Evolutionary conservation across 1,139 yeast species (phyloP), one percentile per base, ranked within the genome.

Genomic region (Kluyveromyces sp.): DNA sequence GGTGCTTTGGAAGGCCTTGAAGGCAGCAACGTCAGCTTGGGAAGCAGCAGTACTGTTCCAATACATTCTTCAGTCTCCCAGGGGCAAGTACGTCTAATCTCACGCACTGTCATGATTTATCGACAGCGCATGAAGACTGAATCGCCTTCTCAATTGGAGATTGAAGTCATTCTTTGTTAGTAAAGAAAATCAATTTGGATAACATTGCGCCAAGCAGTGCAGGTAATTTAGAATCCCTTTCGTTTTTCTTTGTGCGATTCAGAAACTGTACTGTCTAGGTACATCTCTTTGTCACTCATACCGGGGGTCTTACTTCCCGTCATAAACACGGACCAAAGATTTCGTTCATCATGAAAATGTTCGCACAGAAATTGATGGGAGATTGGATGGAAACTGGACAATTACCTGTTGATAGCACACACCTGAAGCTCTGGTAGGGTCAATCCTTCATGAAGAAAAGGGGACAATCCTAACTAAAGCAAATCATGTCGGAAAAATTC

Each of bases 301-400:
- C 82, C 82, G 86, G 80, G 92, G 94, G 89, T 80, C 88, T 82
- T 82, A 80, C 69, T 71, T 85, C 89, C 79, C 87, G 83, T 84
- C 94, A 78, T 80, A 83, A 84, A 84, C 94, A 84, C 89, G 94
- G 94, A 84, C 94, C 94, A 83, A 59, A 59, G 63, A 59, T 80
- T 77, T 65, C 67, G 73, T 72, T 83, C 89, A 82, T 83, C 88
- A 79, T 75, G 49, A 52, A 46, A 42, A 45, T 40, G 30, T n/a
- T n/a, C n/a, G 9, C 20, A 17, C 17, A 20, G 19, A 33, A 19
- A 33, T 7, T 6, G 18, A 22, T 9, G 9, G 9, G 9, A 9
- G 8, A 6, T 22, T 9, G 26, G 26, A 22, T 6, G 26, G 26
- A 22, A 22, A 22, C 9, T 9, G 8, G 8, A 22, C 26, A 9